Base-by-base conservation (phyloP, 2,329 filamentous ascomycete species). In the Penicillium sp. region DNA sequence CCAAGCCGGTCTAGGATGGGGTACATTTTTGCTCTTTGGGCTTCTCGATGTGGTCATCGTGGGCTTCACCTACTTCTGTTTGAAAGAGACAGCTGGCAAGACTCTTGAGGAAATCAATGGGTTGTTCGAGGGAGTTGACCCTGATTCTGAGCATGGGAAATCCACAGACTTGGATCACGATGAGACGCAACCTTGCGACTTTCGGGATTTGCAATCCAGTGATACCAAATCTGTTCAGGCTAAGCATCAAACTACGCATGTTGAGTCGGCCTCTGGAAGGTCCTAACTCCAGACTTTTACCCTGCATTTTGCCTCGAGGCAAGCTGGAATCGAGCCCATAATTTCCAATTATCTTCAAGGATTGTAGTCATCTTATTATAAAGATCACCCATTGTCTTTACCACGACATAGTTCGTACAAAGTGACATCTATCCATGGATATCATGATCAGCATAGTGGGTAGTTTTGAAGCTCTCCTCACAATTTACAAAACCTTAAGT, bases 51-150 rank as follows among this genome's bases (percentile, higher is more conserved):
- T 79, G 3, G 13, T 77, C 3, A 80, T 79, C 32, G 68, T 78
- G 2, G 47, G 75, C 1, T 86, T 83, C 76, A 79, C 81, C 0
- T 81, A 73, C 55, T 81, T 81, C 62, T 79, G 77, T 16, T 71
- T 83, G 5, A 81, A 81, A 4, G 83, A 86, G 71, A 81, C 83
- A 14, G 79, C 77, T 53, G 81, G 77, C 6, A 75, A 80, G 36
- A 82, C 80, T 0, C 80, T 81, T 48, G 81, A 78, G 36, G 83
- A 86, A 68, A 74, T 86, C 2, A 83, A 85, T 48, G 68, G 80
- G 10, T 67, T 86, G 55, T 86, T 86, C 61, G 78, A 82, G 59
- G 56, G 60, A 2, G n/a, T 55, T 22, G 24, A 27, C 24, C 27
- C 54, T 1, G 56, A 65, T 50, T 38, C 48, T 2, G 59, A 61